phyloP scores from a whole-genome alignment of 768 basidiomycete species.

The Leccinum obscurum region DNA sequence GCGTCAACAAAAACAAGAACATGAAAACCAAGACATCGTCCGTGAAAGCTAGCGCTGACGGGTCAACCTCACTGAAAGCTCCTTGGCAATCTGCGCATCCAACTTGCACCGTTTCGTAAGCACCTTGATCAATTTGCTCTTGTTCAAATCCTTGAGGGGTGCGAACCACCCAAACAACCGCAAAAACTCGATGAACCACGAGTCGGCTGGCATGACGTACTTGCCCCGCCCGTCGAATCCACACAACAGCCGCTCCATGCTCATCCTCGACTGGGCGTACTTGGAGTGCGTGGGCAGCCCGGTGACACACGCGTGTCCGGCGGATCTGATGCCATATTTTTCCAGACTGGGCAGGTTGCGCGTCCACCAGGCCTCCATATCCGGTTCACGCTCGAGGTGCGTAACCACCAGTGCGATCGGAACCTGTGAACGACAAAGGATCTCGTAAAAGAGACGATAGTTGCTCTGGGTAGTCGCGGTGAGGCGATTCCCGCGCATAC shows the following conservation, averaged over 20 bases:
- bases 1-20: neutral
- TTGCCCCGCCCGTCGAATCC: conserved; percentile 17
- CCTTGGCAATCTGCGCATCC: conserved; percentile 16
- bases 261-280: conserved; percentile 21
- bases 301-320: conserved; percentile 36
- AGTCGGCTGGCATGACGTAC: conserved; percentile 23
- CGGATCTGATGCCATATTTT: conserved; percentile 21
- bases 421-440: no score
- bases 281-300: conserved; percentile 18
- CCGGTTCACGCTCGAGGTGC: conserved; percentile 37
- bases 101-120: conserved; percentile 29
- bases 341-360: conserved; percentile 25
- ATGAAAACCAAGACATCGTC: neutral
- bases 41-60: neutral
- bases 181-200: conserved; percentile 27
- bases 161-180: conserved; percentile 18
- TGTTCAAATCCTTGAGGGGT: conserved; percentile 15
- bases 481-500: no score
- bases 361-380: conserved; percentile 37
- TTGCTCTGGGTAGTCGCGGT: no score
- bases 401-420: no score
- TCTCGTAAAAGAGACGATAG: no score
- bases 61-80: conserved; percentile 16
- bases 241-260: conserved; percentile 16
- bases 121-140: conserved; percentile 16